Evolutionary conservation across 352 stramenopile species (phyloP).

Genomic region (Phytophthora boehmeriae): DNA sequence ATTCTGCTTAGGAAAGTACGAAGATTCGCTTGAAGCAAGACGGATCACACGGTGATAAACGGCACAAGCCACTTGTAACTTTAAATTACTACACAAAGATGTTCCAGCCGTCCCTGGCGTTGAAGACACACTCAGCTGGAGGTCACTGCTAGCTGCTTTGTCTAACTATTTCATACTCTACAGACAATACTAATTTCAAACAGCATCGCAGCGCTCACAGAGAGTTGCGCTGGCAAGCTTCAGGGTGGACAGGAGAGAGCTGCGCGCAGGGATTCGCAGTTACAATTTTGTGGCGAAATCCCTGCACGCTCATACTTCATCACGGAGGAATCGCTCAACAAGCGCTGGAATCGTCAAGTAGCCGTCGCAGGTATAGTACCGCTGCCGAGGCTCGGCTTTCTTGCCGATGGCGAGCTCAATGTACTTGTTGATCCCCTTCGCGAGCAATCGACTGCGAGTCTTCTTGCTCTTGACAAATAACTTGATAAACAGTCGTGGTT

Average conservation of each 20-base stretch:
- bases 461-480: conserved; percentile 36
- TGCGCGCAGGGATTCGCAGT: conserved; percentile 9
- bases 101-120: not conserved
- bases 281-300: not conserved
- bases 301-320: conserved; percentile 21
- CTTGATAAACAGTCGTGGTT: conserved; percentile 43
- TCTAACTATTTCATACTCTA: conserved; percentile 26
- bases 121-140: not conserved
- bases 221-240: not conserved
- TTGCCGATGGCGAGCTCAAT: conserved; percentile 32
- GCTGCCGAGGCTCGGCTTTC: conserved; percentile 20
- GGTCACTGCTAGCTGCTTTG: not conserved
- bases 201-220: conserved; percentile 11
- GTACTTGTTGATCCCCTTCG: conserved; percentile 42
- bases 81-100: conserved; percentile 9
- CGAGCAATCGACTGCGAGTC: conserved; percentile 31
- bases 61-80: not conserved
- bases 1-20: too few relatives aligned
- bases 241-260: not conserved
- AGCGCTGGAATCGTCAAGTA: conserved; percentile 37
- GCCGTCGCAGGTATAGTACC: conserved; percentile 33
- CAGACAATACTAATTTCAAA: conserved; percentile 20
- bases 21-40: too few relatives aligned
- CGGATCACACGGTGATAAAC: too few relatives aligned
- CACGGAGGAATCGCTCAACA: conserved; percentile 40